These are phyloP conservation scores for Penicillium sp. DNA, from an alignment of 2,329 filamentous ascomycete genomes.

Conservation along the genomic window DNA sequence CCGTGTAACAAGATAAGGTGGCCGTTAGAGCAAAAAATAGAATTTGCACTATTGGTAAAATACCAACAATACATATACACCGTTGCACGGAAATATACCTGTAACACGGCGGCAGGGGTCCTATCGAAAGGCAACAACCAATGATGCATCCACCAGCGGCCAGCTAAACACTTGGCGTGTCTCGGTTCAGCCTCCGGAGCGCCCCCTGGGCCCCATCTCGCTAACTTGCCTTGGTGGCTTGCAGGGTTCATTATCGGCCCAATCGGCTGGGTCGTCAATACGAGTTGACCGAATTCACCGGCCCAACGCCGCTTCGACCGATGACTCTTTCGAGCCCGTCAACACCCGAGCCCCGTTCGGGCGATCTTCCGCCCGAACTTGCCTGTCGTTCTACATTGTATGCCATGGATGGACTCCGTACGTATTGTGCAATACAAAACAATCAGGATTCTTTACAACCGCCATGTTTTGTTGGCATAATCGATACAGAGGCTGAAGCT, in stretches of 20 bases:
- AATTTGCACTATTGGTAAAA: background rate
- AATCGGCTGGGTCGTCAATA: constrained; percentile 1
- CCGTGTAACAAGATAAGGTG: constrained; percentile 2
- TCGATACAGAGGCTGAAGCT: background rate
- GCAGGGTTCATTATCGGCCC: constrained; percentile 15
- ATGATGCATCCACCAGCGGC: background rate
- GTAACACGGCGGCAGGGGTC: background rate
- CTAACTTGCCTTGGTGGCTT: constrained; percentile 5
- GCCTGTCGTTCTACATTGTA: background rate
- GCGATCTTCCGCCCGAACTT: constrained; percentile 1
- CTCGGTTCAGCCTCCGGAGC: background rate
- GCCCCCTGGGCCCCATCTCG: constrained; percentile 10
- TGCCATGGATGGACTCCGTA: background rate
- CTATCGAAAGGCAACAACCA: background rate
- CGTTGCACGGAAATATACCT: background rate
- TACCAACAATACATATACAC: background rate
- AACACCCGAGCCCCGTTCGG: background rate
- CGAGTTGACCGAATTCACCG: background rate
- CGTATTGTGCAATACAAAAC: background rate
- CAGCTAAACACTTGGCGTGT: background rate
- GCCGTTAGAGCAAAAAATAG: constrained; percentile 1
- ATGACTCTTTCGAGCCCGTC: background rate
- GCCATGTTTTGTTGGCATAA: background rate
- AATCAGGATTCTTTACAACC: too few species aligned
- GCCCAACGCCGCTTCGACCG: background rate